These are phyloP conservation scores for Coemansia sp. DNA, from an alignment of 192 early-diverging fungal genomes.

Conservation along the genomic window DNA sequence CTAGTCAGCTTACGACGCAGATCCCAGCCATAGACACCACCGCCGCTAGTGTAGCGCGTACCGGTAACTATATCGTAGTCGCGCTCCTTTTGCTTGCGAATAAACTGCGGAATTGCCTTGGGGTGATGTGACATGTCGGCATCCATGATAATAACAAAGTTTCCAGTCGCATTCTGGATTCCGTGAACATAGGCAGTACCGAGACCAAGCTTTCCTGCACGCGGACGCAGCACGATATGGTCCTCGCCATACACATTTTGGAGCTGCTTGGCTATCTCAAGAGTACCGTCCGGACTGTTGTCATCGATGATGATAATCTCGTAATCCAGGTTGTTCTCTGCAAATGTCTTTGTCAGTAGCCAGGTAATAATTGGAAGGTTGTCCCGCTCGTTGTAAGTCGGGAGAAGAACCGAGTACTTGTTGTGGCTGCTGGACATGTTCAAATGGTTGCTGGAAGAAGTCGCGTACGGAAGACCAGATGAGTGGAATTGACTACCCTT, in stretches of 20 bases:
- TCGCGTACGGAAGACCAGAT: conserved; percentile 24
- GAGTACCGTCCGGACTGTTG: conserved; percentile 90
- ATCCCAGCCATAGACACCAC: conserved; percentile 98
- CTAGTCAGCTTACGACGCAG: conserved; percentile 93
- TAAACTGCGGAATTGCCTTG: conserved; percentile 95
- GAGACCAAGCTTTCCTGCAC: conserved; percentile 93
- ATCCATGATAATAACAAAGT: conserved; percentile 98
- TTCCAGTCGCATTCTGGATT: conserved; percentile 88
- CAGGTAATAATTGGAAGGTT: conserved; percentile 95
- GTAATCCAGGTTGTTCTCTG: conserved; percentile 81
- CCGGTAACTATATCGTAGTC: conserved; percentile 94
- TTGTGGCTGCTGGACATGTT: conserved; percentile 45
- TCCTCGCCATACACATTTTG: conserved; percentile 82
- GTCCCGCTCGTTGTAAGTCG: conserved; percentile 97
- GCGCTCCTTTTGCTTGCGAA: conserved; percentile 76
- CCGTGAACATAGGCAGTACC: conserved; percentile 97
- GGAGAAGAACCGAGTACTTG: conserved; percentile 90
- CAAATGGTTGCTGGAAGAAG: conserved; percentile 12
- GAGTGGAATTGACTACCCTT: conserved; percentile 16
- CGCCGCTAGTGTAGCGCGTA: conserved; percentile 82
- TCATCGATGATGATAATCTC: conserved; percentile 98
- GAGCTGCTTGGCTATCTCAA: conserved; percentile 89
- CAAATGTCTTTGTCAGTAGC: conserved; percentile 86
- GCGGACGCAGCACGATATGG: conserved; percentile 85
- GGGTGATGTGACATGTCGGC: conserved; percentile 99